Base-by-base conservation (phyloP, 129 eudicot species). In the Solidago caesia region DNA sequence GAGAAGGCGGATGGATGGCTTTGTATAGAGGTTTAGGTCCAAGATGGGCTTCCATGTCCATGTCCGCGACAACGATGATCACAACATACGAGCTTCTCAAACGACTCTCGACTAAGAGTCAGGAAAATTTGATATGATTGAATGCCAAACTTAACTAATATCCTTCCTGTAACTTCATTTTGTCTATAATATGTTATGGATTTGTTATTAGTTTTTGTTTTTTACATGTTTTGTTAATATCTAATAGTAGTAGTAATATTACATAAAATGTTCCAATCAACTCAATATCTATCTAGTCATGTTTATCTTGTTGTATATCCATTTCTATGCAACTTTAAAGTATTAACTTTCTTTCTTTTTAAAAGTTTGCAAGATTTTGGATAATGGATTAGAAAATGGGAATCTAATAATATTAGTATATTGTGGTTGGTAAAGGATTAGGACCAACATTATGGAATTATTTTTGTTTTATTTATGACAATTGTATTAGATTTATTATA, bases 41-140 rank as follows among this genome's bases (percentile, higher is more conserved):
- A 0, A 73, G 96, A 5, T 88, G 94, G 80, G 94, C 89, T 33
- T 90, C 96, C 6, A 90, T 90, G 96, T 90, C 96, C 15, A 80
- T 90, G 88, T 90, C 96, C 12, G 96, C 96, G 39, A 88, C 96
- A 29, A 85, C 94, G 53, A 88, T 90, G 96, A 90, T 90, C 81
- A 90, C 96, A 39, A 90, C 96, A 10, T 90, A 90, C 42, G 96
- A 90, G 89, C 82, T 90, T 56, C 84, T 90, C 27, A 90, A 90
- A 77, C 79, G 96, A 15, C 69, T 90, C 2, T 90, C 96, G 2
- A 82, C 96, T 9, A 90, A 90, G 82, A 90, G 77, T 81, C 89
- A 75, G 77, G 96, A 85, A 68, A 80, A 65, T 66, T 75, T 83
- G 73, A 62, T 76, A 64, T 42, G 72, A 33, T 87, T 84, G 78